Conservation (phyloP, 148 eudicot species). For the Euryodendron excelsum region DNA sequence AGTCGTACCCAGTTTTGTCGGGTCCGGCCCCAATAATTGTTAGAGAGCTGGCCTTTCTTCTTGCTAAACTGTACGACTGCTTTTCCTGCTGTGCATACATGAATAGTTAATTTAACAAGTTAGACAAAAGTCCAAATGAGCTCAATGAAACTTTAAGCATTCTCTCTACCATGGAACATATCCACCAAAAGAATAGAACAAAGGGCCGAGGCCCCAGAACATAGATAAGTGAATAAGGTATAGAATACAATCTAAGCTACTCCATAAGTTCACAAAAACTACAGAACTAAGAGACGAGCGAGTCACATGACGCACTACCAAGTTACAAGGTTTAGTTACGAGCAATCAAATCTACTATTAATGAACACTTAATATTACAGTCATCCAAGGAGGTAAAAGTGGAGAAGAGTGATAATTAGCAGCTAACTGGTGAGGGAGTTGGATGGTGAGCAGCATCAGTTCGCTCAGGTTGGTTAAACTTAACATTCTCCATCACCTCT, state of each 20-base stretch:
- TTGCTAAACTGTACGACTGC: too few relatives aligned
- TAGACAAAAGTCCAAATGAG: too few relatives aligned
- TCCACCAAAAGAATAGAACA: too few relatives aligned
- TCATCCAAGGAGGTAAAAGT: slow-evolving; percentile 1
- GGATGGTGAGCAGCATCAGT: slow-evolving; percentile 14
- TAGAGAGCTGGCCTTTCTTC: too few relatives aligned
- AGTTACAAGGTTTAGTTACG: not conserved
- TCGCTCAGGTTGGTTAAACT: slow-evolving; percentile 19
- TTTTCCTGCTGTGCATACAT: too few relatives aligned
- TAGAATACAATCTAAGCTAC: not conserved
- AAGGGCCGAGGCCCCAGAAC: too few relatives aligned
- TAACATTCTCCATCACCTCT: slow-evolving; percentile 15
- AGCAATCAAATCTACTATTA: not conserved
- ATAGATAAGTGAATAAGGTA: too few relatives aligned
- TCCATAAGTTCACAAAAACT: not conserved
- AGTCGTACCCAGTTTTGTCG: too few relatives aligned
- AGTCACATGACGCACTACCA: not conserved
- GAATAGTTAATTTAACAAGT: too few relatives aligned
- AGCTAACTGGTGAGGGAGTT: slow-evolving; percentile 24
- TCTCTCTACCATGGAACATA: too few relatives aligned
- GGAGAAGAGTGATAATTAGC: slow-evolving; percentile 13
- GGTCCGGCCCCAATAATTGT: too few relatives aligned
- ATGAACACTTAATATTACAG: not conserved
- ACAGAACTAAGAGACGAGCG: not conserved
- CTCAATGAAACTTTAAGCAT: too few relatives aligned